Percentiles rank a stretch among this genome's conserved stretches.
Conservation (phyloP, 345 rosid species). For the Arabis hirsuta region DNA sequence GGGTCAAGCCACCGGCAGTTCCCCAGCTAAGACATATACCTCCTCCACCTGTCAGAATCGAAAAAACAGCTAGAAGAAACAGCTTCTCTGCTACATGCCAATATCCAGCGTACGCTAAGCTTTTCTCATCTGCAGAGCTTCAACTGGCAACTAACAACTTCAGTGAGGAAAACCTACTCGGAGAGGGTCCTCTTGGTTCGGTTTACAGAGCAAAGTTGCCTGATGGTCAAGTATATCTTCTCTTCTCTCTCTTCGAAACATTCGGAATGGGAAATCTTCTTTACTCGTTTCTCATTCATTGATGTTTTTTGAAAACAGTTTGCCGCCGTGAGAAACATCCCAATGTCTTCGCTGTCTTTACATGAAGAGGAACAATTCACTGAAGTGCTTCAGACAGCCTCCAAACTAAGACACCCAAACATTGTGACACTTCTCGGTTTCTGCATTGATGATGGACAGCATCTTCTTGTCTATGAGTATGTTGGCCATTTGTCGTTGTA, state of each 20-base stretch:
- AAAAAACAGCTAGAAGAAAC: conserved; percentile 50
- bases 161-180: conserved; percentile 72
- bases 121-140: conserved; percentile 69
- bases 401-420: conserved; percentile 80
- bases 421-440: conserved; percentile 77
- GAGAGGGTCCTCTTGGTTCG: conserved; percentile 87
- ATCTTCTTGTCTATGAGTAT: conserved; percentile 80
- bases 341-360: conserved; percentile 66
- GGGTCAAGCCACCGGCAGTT: conserved; percentile 49
- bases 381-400: conserved; percentile 66
- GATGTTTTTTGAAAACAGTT: conserved; percentile 47
- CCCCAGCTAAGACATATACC: conserved; percentile 47
- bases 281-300: conserved; percentile 21
- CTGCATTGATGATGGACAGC: conserved; percentile 79
- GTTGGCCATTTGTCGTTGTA: conserved; percentile 69
- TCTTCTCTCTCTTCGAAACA: conserved; percentile 16
- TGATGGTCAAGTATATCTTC: conserved; percentile 65
- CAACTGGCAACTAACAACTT: conserved; percentile 77
- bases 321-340: conserved; percentile 76
- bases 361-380: conserved; percentile 78
- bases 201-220: conserved; percentile 81
- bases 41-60: conserved; percentile 45
- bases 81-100: conserved; percentile 54
- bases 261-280: neutral
- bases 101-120: conserved; percentile 56